Percentiles rank a stretch among this genome's conserved stretches.
These are phyloP conservation scores for Morella rubra DNA, from an alignment of 306 rosid species.

Conservation along the genomic window DNA sequence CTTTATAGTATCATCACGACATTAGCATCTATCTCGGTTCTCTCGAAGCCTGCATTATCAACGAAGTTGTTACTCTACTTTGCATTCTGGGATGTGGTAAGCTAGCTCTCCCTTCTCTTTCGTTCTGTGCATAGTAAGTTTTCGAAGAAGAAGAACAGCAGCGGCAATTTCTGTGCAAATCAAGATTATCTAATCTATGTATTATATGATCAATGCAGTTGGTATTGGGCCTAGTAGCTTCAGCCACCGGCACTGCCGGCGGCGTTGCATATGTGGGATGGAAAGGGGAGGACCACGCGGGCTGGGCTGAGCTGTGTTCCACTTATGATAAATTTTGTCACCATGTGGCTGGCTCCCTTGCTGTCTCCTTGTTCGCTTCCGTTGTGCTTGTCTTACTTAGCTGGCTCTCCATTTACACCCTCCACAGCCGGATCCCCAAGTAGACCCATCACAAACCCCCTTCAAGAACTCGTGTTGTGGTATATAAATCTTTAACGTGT, in stretches of 20 bases:
- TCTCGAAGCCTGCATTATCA: background rate
- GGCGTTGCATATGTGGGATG: background rate
- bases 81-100: background rate
- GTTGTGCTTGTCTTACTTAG: slow-evolving; percentile 53
- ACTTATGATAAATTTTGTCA: slow-evolving; percentile 62
- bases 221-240: background rate
- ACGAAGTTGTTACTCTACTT: background rate
- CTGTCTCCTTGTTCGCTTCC: slow-evolving; percentile 56
- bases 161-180: too few relatives aligned
- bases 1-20: slow-evolving; percentile 59
- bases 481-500: slow-evolving; percentile 1
- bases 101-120: too few relatives aligned
- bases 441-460: slow-evolving; percentile 31
- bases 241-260: background rate
- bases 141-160: too few relatives aligned
- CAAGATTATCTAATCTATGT: background rate
- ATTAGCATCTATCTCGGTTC: slow-evolving; percentile 39
- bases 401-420: slow-evolving; percentile 57
- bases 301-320: slow-evolving; percentile 64
- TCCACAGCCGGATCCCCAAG: slow-evolving; percentile 56
- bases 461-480: slow-evolving; percentile 6
- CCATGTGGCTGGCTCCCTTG: slow-evolving; percentile 54
- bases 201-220: background rate
- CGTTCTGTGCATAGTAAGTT: too few relatives aligned
- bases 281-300: background rate